phyloP scores from a whole-genome alignment of 2,329 filamentous ascomycete species.

The Alternaria infectoria region DNA sequence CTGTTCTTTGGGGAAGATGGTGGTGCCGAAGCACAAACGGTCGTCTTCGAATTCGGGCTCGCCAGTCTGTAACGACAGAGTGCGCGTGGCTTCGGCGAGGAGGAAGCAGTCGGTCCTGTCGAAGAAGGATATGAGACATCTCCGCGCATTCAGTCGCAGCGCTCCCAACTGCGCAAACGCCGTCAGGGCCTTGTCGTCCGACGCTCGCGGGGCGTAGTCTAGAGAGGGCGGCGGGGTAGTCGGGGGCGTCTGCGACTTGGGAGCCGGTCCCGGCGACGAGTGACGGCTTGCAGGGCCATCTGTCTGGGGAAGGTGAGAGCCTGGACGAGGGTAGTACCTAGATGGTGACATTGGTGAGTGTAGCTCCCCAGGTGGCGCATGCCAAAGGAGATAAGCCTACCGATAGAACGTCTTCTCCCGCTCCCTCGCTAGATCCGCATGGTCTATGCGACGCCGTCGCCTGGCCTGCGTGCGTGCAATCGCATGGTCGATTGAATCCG shows the following conservation, averaged over 20 bases:
- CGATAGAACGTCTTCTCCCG: slow-evolving; percentile 43
- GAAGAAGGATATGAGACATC: slow-evolving; percentile 49
- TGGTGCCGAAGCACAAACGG: slow-evolving; percentile 42
- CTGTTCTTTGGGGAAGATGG: slow-evolving; percentile 40
- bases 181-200: slow-evolving; percentile 45
- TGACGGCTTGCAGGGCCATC: slow-evolving; percentile 25
- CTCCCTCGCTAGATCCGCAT: slow-evolving; percentile 36
- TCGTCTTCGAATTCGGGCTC: slow-evolving; percentile 36
- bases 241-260: slow-evolving; percentile 18
- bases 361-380: not conserved
- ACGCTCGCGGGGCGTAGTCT: slow-evolving; percentile 18
- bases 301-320: slow-evolving; percentile 36
- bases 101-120: slow-evolving; percentile 47
- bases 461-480: slow-evolving; percentile 17
- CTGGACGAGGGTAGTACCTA: slow-evolving; percentile 25
- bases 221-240: slow-evolving; percentile 17
- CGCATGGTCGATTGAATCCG: slow-evolving; percentile 16
- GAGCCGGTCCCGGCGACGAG: slow-evolving; percentile 22
- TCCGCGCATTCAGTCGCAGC: slow-evolving; percentile 43
- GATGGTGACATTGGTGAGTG: slow-evolving; percentile 6
- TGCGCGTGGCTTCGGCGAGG: slow-evolving; percentile 44
- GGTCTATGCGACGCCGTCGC: slow-evolving; percentile 31
- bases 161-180: slow-evolving; percentile 49
- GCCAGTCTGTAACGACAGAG: slow-evolving; percentile 36
- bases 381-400: slow-evolving; percentile 14